phyloP scores from a whole-genome alignment of 202 grass and related monocot species.

The Elaeis oleifera region DNA sequence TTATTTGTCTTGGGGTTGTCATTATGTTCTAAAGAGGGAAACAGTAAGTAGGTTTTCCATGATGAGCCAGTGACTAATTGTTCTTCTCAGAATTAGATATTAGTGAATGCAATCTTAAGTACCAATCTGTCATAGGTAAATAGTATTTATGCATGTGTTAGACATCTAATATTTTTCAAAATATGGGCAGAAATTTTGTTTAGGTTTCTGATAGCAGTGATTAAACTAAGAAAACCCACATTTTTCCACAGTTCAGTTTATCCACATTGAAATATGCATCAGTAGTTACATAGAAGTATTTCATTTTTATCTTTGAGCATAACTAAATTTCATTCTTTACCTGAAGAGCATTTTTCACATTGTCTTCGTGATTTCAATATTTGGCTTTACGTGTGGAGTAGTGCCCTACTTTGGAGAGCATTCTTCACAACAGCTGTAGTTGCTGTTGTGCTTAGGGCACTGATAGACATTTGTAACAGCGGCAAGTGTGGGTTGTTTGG shows the following conservation, averaged over 20 bases:
- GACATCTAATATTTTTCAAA: no score
- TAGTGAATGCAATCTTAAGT: background rate
- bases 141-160: no score
- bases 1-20: background rate
- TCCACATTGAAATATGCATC: no score
- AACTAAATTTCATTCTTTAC: no score
- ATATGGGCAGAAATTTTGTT: no score
- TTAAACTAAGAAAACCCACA: no score
- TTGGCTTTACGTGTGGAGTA: slow-evolving; percentile 70
- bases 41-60: no score
- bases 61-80: background rate
- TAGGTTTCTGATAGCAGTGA: no score
- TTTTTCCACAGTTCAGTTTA: no score
- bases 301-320: slow-evolving; percentile 12
- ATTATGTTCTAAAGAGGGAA: background rate
- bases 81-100: background rate
- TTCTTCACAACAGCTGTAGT: slow-evolving; percentile 68
- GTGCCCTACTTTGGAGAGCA: slow-evolving; percentile 77
- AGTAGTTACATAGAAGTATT: no score
- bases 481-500: slow-evolving; percentile 16
- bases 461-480: slow-evolving; percentile 2
- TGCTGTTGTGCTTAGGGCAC: background rate
- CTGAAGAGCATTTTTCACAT: no score
- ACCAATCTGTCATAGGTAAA: background rate
- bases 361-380: no score